These are phyloP conservation scores for Cyberlindnera mrakii DNA, from an alignment of 805 yeast genomes.

Conservation along the genomic window DNA sequence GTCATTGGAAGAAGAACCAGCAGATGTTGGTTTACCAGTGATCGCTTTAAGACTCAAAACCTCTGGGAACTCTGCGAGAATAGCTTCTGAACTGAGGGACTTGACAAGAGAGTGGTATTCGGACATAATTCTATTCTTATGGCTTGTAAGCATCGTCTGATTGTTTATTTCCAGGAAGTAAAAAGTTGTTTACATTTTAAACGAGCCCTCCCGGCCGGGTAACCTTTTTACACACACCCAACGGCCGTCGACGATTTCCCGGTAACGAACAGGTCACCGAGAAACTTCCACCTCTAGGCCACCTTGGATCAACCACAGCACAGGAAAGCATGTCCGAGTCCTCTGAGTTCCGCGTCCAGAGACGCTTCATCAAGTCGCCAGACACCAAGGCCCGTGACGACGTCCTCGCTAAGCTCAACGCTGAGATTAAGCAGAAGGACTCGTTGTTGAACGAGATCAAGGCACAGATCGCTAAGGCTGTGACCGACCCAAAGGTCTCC, in stretches of 20 bases:
- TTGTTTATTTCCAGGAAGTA: no score
- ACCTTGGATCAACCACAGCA: background rate
- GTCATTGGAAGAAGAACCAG: constrained; percentile 26
- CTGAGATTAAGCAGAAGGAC: constrained; percentile 60
- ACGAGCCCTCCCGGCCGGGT: no score
- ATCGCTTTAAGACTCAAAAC: constrained; percentile 57
- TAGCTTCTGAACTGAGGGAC: constrained; percentile 40
- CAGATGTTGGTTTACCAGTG: constrained; percentile 47
- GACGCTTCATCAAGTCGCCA: constrained; percentile 61
- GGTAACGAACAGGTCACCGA: no score
- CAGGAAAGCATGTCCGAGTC: background rate
- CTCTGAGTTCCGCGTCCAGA: constrained; percentile 20
- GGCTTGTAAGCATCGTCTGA: no score
- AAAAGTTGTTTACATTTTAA: no score
- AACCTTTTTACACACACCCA: no score
- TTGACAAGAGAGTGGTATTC: constrained; percentile 50
- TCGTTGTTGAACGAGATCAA: constrained; percentile 44
- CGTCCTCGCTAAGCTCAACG: constrained; percentile 46
- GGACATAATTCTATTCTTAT: background rate
- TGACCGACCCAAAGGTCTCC: constrained; percentile 41
- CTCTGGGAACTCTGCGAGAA: constrained; percentile 56
- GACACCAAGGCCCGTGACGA: constrained; percentile 61
- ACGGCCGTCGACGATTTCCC: no score
- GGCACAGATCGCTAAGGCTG: constrained; percentile 49
- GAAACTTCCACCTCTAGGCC: no score